These are phyloP conservation scores for Candida orba DNA, from an alignment of 805 yeast genomes.

Conservation along the genomic window DNA sequence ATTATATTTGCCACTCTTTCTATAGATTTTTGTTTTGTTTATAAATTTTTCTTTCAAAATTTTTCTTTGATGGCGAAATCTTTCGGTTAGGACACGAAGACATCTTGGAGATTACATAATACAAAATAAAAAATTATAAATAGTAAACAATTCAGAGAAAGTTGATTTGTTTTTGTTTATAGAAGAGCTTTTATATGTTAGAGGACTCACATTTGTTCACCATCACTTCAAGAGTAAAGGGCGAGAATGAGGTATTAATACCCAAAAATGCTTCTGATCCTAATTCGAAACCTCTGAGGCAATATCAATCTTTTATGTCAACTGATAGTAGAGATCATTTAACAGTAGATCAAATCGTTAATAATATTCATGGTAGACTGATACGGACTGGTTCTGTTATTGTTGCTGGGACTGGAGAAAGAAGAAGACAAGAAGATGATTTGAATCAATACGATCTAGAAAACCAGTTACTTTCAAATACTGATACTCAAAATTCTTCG, in stretches of 20 bases:
- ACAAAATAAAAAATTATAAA: too few relatives aligned
- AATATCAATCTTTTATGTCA: constrained; percentile 20
- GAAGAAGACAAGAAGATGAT: constrained; percentile 17
- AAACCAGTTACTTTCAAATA: constrained; percentile 4
- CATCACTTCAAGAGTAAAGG: not conserved
- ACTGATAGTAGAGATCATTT: constrained; percentile 11
- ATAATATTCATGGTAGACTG: constrained; percentile 13
- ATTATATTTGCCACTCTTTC: constrained; percentile 1
- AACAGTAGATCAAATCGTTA: constrained; percentile 9
- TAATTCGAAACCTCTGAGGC: constrained; percentile 4
- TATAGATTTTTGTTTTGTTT: not conserved
- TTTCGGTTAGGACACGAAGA: not conserved
- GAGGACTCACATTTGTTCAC: constrained; percentile 1
- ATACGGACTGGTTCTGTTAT: constrained; percentile 31
- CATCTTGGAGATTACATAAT: not conserved
- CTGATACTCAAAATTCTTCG: not conserved
- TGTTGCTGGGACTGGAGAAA: constrained; percentile 38
- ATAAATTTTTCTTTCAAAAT: not conserved
- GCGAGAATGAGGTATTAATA: constrained; percentile 2
- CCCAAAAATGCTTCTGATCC: not conserved
- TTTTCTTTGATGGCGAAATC: not conserved
- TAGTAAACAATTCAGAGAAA: not conserved
- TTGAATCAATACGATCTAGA: constrained; percentile 7
- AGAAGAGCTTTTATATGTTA: not conserved
- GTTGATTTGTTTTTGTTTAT: not conserved